Evolutionary conservation across 768 basidiomycete species (phyloP).

Genomic region (Mycena filopes): DNA sequence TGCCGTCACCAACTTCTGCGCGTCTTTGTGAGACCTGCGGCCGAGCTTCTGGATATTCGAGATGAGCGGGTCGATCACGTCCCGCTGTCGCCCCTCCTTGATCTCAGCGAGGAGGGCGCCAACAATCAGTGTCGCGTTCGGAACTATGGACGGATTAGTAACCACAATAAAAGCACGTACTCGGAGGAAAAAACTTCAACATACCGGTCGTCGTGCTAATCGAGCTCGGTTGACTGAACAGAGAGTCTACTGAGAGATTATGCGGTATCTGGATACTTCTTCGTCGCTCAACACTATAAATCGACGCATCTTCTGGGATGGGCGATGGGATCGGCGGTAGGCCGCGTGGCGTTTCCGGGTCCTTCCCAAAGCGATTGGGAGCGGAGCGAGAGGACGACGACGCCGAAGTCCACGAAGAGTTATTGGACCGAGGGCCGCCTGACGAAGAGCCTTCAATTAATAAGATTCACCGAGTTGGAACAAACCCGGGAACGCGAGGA

Average conservation of each 20-base stretch:
- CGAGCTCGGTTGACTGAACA: slow-evolving; percentile 23
- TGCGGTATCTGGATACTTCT: too few species aligned
- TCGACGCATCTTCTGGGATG: not conserved
- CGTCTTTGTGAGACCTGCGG: slow-evolving; percentile 36
- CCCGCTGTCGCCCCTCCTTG: slow-evolving; percentile 31
- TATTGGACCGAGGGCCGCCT: too few species aligned
- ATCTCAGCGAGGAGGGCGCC: slow-evolving; percentile 39
- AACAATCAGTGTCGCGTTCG: slow-evolving; percentile 36
- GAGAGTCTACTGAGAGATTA: slow-evolving; percentile 16
- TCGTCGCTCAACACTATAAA: too few species aligned
- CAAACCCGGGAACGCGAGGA: too few species aligned
- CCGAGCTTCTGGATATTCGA: slow-evolving; percentile 34
- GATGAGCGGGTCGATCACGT: slow-evolving; percentile 36
- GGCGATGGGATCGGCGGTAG: slow-evolving; percentile 3
- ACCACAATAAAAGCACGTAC: not conserved
- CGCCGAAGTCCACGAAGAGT: too few species aligned
- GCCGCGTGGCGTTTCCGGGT: slow-evolving; percentile 11
- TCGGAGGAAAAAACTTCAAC: not conserved
- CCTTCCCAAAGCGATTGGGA: not conserved
- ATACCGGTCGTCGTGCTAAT: slow-evolving; percentile 15
- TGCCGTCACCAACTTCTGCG: slow-evolving; percentile 39
- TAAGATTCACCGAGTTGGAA: too few species aligned
- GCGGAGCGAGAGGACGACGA: not conserved
- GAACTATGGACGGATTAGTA: not conserved
- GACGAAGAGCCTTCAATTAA: slow-evolving; percentile 1